Conservation (phyloP, 345 rosid genomes). For the Dovyalis caffra region DNA sequence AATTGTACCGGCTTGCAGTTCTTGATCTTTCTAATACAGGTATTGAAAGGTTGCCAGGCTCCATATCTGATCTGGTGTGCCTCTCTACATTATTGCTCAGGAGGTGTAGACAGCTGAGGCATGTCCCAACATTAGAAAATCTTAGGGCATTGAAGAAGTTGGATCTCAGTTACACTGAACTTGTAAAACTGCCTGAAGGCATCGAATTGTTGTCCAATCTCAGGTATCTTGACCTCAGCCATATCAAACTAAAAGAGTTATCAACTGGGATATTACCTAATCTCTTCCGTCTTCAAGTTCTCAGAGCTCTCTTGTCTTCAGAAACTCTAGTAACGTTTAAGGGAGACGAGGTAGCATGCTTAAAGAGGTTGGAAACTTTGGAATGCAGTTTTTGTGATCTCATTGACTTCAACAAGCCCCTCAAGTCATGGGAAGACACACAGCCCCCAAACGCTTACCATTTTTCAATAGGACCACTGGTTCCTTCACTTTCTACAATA, state of each 20-base stretch:
- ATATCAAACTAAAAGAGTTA: neutral
- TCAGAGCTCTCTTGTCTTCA: neutral
- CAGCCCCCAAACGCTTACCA: neutral
- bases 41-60: constrained; percentile 10
- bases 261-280: constrained; percentile 6
- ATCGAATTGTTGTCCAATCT: constrained; percentile 23
- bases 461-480: neutral
- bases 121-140: constrained; percentile 23
- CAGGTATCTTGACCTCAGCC: constrained; percentile 5
- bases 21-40: neutral
- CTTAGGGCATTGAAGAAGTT: constrained; percentile 12
- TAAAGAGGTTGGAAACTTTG: constrained; percentile 4
- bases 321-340: neutral
- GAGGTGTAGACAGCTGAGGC: rapidly evolving
- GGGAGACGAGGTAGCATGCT: constrained; percentile 12
- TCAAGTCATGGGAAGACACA: neutral
- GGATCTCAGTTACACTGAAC: constrained; percentile 1
- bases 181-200: constrained; percentile 20
- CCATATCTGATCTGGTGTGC: constrained; percentile 13
- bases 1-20: neutral
- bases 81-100: constrained; percentile 17
- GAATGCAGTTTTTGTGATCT: neutral
- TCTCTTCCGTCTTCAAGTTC: constrained; percentile 6
- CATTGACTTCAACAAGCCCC: neutral
- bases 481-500: neutral